Evolutionary conservation across 2,329 filamentous ascomycete genomes (phyloP), one percentile per base, ranked within the genome.

Genomic region (Ilyonectria destructans): DNA sequence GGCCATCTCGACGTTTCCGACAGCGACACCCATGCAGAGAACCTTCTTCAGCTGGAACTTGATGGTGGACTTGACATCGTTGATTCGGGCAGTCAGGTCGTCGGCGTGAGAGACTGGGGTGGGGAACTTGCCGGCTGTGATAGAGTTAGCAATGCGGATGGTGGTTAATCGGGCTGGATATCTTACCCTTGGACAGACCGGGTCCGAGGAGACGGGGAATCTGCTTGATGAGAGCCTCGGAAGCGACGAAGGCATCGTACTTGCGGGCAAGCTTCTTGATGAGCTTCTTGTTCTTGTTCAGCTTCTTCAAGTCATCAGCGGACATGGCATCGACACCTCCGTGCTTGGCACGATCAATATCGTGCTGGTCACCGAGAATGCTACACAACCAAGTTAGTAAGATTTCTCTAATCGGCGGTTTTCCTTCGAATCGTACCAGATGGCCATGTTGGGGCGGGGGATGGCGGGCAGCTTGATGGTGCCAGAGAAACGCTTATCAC

Each of bases 21-120:
- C 94, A 80, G 96, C 96, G 84, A 98, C 96, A 93, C 96, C 96
- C 91, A 99, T 95, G 91, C 96, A 99, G 80, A 99, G 91, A 85
- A 99, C 96, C 94, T 99, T 99, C 94, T 99, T 99, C 82, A 99
- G 91, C 91, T 99, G 95, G 93, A 99, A 99, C 93, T 99, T 99
- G 93, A 99, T 98, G 86, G 96, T 99, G 80, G 94, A 97, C 93
- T 98, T 98, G 91, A 99, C 96, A 85, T 99, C 96, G 88, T 89
- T 97, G 90, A 98, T 94, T 92, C 97, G 98, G 90, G 87, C 90
- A 84, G 87, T 89, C 78, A 99, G 92, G 85, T 98, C 96, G 83
- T 99, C 96, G 85, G 89, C 85, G 93, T 99, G 96, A 75, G 95
- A 98, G 87, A 99, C 93, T 78, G 96, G 96, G 75, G 96, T 97